These are phyloP conservation scores for Fragaria iinumae DNA, from an alignment of 306 rosid genomes.

Conservation along the genomic window DNA sequence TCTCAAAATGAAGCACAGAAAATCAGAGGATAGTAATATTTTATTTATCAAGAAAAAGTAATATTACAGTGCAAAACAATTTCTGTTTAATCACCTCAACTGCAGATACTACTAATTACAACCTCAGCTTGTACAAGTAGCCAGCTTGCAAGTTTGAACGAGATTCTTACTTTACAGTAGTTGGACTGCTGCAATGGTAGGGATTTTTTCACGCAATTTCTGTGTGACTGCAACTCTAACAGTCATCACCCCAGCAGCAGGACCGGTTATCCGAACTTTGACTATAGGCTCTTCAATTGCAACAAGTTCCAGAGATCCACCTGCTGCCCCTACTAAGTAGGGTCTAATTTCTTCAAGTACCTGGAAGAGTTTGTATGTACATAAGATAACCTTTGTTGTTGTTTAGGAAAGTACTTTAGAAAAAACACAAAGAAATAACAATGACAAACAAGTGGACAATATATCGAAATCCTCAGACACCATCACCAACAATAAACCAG, in stretches of 20 bases:
- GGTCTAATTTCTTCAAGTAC: constrained; percentile 97
- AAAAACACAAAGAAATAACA: neutral
- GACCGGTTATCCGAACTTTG: constrained; percentile 40
- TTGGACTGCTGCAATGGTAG: constrained; percentile 80
- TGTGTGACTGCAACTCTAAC: constrained; percentile 97
- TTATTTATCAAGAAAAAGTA: neutral
- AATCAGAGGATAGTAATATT: neutral
- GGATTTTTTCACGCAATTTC: constrained; percentile 90
- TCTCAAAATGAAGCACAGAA: neutral
- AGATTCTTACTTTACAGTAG: constrained; percentile 41
- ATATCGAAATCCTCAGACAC: neutral
- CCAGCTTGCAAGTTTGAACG: neutral
- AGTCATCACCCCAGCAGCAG: constrained; percentile 55
- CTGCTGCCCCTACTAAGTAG: constrained; percentile 81
- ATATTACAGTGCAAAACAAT: neutral
- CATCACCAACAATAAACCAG: neutral
- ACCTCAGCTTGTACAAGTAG: constrained; percentile 1
- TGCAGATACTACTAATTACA: neutral
- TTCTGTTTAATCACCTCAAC: neutral
- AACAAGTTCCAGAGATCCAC: constrained; percentile 81
- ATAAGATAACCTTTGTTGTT: neutral
- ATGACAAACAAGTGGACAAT: neutral
- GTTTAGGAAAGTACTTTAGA: neutral
- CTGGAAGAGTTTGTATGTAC: constrained; percentile 35
- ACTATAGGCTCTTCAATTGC: constrained; percentile 88